Percentiles rank a stretch among this genome's conserved stretches.
phyloP scores from a whole-genome alignment of 768 basidiomycete genomes.

The Boletellus sp. region DNA sequence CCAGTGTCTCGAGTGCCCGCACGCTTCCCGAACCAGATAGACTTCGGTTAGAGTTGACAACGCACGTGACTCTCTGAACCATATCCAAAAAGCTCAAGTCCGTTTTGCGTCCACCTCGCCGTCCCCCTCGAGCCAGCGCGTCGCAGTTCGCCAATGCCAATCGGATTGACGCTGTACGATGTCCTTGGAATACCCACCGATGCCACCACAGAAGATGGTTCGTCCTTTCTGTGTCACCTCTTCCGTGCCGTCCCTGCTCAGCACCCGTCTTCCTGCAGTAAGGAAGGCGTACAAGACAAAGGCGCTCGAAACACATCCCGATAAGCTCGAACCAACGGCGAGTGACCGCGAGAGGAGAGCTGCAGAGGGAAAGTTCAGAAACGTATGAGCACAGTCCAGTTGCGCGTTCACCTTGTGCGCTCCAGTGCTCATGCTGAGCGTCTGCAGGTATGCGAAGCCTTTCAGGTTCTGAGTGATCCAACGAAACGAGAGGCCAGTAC shows the following conservation, averaged over 20 bases:
- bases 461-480: conserved; percentile 53
- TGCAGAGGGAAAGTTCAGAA: conserved; percentile 58
- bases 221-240: conserved; percentile 13
- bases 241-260: not conserved
- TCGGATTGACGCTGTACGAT: conserved; percentile 37
- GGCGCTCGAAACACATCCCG: conserved; percentile 70
- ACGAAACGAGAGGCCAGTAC: conserved; percentile 50
- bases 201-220: conserved; percentile 52
- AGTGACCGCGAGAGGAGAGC: conserved; percentile 47
- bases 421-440: conserved; percentile 18
- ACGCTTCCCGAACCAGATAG: not conserved
- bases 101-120: not conserved
- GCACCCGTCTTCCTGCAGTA: conserved; percentile 32
- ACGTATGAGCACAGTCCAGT: conserved; percentile 39
- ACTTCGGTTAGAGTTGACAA: not conserved
- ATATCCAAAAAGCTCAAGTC: not conserved
- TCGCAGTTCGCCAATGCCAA: conserved; percentile 20
- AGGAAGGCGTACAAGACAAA: conserved; percentile 65
- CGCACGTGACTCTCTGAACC: conserved; percentile 8
- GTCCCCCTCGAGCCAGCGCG: not conserved
- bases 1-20: too few relatives aligned
- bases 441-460: conserved; percentile 58
- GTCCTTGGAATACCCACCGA: conserved; percentile 43
- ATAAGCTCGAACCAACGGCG: conserved; percentile 58
- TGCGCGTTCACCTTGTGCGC: conserved; percentile 15